A percentile compares a stretch with the other conserved stretches of the same genome.
Conservation (phyloP, 2,329 filamentous ascomycete genomes). For the Paramyrothecium roridum region DNA sequence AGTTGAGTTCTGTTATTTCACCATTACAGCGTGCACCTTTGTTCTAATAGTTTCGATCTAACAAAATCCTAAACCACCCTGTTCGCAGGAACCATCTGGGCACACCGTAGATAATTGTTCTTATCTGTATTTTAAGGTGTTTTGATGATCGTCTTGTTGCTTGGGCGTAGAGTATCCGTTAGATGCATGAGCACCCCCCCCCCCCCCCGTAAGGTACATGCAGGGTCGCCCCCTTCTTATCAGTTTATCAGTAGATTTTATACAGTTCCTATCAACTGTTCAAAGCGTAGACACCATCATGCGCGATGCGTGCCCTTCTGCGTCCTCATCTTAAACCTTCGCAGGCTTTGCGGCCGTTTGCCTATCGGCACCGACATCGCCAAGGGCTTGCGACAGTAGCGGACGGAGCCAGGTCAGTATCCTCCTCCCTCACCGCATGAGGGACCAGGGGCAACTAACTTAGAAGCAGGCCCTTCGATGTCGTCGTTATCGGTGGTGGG, state of each 20-base stretch:
- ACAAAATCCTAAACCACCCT: no score
- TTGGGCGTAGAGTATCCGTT: no score
- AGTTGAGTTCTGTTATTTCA: no score
- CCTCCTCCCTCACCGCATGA: not conserved
- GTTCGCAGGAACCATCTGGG: no score
- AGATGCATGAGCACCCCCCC: no score
- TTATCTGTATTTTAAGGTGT: no score
- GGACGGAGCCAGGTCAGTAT: not conserved
- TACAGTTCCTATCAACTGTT: not conserved
- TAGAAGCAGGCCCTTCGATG: conserved; percentile 68
- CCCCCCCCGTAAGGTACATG: no score
- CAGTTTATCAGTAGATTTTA: not conserved
- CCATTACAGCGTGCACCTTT: no score
- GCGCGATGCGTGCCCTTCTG: not conserved
- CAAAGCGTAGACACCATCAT: not conserved
- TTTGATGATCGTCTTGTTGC: no score
- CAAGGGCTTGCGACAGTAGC: not conserved
- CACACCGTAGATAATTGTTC: no score
- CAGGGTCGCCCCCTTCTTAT: not conserved
- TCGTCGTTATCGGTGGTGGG: conserved; percentile 91
- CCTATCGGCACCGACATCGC: not conserved
- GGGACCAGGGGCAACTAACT: conserved; percentile 7
- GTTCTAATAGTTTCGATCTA: no score
- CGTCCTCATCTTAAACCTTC: not conserved
- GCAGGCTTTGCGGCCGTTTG: not conserved